Conservation (phyloP, 2,329 filamentous ascomycete genomes). For the Magnaporthales sp. region DNA sequence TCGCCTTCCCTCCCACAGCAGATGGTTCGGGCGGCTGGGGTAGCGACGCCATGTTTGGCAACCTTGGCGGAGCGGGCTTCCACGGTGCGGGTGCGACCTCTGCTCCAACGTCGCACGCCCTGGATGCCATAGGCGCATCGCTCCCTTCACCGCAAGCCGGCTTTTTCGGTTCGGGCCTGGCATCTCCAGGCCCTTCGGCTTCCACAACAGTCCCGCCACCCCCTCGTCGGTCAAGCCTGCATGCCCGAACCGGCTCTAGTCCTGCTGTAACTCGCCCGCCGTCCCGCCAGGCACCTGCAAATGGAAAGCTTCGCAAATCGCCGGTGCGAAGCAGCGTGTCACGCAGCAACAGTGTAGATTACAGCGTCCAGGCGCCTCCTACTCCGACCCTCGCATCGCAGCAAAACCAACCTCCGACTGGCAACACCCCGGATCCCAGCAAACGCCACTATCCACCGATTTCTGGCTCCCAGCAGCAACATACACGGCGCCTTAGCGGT, state of each 20-base stretch:
- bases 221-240: slow-evolving; percentile 45
- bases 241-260: slow-evolving; percentile 32
- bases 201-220: slow-evolving; percentile 31
- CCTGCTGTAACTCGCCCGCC: slow-evolving; percentile 14
- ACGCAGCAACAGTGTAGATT: slow-evolving; percentile 17
- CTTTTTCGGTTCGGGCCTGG: slow-evolving; percentile 25
- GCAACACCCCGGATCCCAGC: slow-evolving; percentile 3
- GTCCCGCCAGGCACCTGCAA: slow-evolving; percentile 9
- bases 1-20: slow-evolving; percentile 37
- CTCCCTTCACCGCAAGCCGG: slow-evolving; percentile 30
- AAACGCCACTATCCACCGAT: slow-evolving; percentile 42
- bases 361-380: slow-evolving; percentile 8
- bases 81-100: slow-evolving; percentile 17
- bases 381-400: slow-evolving; percentile 8
- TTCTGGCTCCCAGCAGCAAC: slow-evolving; percentile 23
- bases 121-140: slow-evolving; percentile 37
- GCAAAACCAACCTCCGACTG: slow-evolving; percentile 6
- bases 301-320: slow-evolving; percentile 17
- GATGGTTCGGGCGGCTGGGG: slow-evolving; percentile 31
- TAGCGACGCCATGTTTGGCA: slow-evolving; percentile 36
- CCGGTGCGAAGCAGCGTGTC: slow-evolving; percentile 11
- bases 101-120: slow-evolving; percentile 20
- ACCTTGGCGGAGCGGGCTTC: slow-evolving; percentile 24
- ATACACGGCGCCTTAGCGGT: slow-evolving; percentile 28
- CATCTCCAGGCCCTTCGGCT: slow-evolving; percentile 16